Evolutionary conservation across 2,329 filamentous ascomycete genomes (phyloP), one percentile per base, ranked within the genome.

Genomic region (Epichloe baconii): DNA sequence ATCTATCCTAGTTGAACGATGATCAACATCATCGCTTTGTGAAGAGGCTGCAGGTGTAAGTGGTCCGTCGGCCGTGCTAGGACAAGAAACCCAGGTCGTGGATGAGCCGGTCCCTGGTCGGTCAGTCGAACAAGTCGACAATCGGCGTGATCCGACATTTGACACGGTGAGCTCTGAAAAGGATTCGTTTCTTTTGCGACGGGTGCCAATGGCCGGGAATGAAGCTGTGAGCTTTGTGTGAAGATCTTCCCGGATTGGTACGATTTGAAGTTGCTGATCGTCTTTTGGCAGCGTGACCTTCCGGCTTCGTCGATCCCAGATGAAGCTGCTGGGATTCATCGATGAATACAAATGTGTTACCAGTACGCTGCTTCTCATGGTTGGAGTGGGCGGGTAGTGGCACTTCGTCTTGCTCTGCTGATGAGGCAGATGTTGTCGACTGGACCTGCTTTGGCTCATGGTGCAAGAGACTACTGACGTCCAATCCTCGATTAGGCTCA

Each of bases 41-140:
- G 48, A 52, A n/a, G 53, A 54, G 3, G 45, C 34, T 35, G 51
- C 48, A 36, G 51, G 51, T 8, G 48, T 49, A 45, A 44, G 48
- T 34, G 38, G 48, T 12, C 37, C 45, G 17, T 49, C 51, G 17
- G 44, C 21, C n/a, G 50, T 26, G 38, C 42, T 34, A 21, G 38
- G 35, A 36, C 41, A 35, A 10, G 37, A n/a, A 35, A 34, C 26
- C 44, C 36, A 51, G 12, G 41, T 21, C 23, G 17, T 34, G 21
- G 48, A 49, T 34, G 50, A 50, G 47, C 11, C 38, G 17, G 35
- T n/a, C 34, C n/a, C 19, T 11, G 35, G 11, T 23, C 37, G 31
- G 8, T 48, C 26, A 8, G 21, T 38, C 40, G 45, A 17, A 35
- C 31, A 43, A 23, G 46, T 31, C 34, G 45, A 47, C 10, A 19